Evolutionary conservation across 2,329 filamentous ascomycete genomes (phyloP), one percentile per base, ranked within the genome.

Genomic region (Madurella fahalii): DNA sequence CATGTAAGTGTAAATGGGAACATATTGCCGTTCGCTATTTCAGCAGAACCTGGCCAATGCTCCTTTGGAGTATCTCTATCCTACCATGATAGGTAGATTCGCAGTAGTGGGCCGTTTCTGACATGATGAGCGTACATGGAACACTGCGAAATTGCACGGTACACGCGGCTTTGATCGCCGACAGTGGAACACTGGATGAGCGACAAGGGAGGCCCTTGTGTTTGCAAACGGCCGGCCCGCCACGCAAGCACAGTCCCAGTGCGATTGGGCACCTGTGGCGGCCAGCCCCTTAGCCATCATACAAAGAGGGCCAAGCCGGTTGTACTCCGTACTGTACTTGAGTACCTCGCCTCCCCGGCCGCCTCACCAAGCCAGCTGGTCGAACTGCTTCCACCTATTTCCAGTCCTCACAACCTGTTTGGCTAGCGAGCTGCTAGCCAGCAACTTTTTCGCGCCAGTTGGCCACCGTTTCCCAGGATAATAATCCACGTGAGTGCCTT

Each of bases 381-480:
- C 62, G 54, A 63, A 59, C 52, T 47, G 43, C 58, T 64, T 64
- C 62, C 57, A 62, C 52, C 53, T 54, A 59, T 56, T 64, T 64
- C 62, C 61, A 62, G 55, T 52, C 56, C 53, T 52, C 31, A 12
- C 13, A 12, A 43, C 51, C 39, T 52, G 50, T 46, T 44, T 52
- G 43, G 44, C 44, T 57, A 25, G 25, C 4, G 25, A 25, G 25
- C 25, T 3, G 25, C 25, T 25, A 25, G 25, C 25, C 3, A 25
- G n/a, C n/a, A 25, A 25, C 25, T 39, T 47, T 49, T 40, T 46
- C 44, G 42, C 42, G 45, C 51, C 53, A 52, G 51, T 58, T 62
- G 53, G 58, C 55, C 58, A 58, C 60, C 60, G 41, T 40, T 47
- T 47, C 39, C 56, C 50, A 44, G 54, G 50, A 54, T 54, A 18